Conservation (phyloP, 1,284 basidiomycete species). For the Ceratorhiza oryzae-sativae region DNA sequence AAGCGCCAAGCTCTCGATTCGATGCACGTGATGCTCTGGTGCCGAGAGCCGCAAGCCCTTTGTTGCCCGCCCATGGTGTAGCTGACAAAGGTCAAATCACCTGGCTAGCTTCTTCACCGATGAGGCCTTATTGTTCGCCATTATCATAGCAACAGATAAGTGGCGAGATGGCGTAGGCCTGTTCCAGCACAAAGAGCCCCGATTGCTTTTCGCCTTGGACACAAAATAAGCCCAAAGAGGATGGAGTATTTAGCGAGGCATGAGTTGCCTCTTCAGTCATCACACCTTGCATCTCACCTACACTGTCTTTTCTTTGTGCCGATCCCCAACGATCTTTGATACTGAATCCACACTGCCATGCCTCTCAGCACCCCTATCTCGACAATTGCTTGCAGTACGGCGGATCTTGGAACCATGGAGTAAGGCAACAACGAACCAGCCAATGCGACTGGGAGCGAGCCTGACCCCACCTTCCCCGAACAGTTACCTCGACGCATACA, state of each 20-base stretch:
- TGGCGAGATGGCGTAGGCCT: neutral
- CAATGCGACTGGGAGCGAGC: neutral
- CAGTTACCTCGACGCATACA: slow-evolving; percentile 28
- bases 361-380: neutral
- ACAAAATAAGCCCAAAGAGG: slow-evolving; percentile 28
- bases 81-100: too few species aligned
- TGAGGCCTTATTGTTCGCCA: neutral
- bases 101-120: too few species aligned
- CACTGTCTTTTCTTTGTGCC: neutral
- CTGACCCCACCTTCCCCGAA: neutral
- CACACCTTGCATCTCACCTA: neutral
- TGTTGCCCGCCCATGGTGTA: too few species aligned
- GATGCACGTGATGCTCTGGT: too few species aligned
- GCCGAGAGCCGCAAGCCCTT: too few species aligned
- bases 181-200: slow-evolving; percentile 1
- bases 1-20: neutral
- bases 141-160: neutral
- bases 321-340: neutral
- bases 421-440: neutral
- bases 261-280: neutral
- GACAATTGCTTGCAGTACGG: neutral
- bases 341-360: neutral
- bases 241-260: neutral
- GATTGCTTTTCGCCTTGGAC: neutral
- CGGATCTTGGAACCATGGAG: slow-evolving; percentile 24